Conservation (phyloP, 495 filamentous ascomycete genomes). For the Parathielavia hyrcaniae region DNA sequence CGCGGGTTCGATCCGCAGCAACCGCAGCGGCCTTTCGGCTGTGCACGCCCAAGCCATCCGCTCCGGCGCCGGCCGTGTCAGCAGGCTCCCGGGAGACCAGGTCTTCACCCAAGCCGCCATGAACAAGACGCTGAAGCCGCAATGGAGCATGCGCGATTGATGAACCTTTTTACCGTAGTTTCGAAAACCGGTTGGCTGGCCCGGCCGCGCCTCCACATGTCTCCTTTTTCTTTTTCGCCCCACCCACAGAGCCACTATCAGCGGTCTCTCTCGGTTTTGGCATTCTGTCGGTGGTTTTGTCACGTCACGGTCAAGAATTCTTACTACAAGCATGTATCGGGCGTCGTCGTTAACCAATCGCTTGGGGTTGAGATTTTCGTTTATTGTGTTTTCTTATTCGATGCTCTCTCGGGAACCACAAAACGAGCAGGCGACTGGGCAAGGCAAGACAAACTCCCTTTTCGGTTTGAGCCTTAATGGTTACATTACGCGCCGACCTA, state of each 20-base stretch:
- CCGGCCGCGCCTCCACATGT: neutral
- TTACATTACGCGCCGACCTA: neutral
- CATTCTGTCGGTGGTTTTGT: constrained; percentile 6
- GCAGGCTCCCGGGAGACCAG: constrained; percentile 71
- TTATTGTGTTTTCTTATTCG: neutral
- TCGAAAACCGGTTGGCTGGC: constrained; percentile 11
- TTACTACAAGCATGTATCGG: constrained; percentile 13
- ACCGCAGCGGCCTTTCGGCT: constrained; percentile 68
- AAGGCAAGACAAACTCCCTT: neutral
- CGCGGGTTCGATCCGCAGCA: constrained; percentile 83
- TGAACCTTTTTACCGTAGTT: neutral
- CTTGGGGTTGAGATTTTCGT: neutral
- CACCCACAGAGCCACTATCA: neutral
- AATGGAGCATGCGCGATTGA: constrained; percentile 60
- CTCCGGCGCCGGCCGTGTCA: constrained; percentile 82
- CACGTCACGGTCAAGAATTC: constrained; percentile 7
- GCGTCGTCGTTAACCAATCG: constrained; percentile 15
- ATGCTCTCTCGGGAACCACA: neutral
- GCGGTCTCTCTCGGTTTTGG: neutral
- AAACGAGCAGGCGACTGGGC: constrained; percentile 1
- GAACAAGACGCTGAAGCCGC: constrained; percentile 62
- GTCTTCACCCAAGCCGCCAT: constrained; percentile 78
- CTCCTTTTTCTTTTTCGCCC: neutral
- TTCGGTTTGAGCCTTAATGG: neutral
- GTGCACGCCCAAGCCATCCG: constrained; percentile 71